Base-by-base conservation (phyloP, 345 rosid species). In the Ceriops decandra region DNA sequence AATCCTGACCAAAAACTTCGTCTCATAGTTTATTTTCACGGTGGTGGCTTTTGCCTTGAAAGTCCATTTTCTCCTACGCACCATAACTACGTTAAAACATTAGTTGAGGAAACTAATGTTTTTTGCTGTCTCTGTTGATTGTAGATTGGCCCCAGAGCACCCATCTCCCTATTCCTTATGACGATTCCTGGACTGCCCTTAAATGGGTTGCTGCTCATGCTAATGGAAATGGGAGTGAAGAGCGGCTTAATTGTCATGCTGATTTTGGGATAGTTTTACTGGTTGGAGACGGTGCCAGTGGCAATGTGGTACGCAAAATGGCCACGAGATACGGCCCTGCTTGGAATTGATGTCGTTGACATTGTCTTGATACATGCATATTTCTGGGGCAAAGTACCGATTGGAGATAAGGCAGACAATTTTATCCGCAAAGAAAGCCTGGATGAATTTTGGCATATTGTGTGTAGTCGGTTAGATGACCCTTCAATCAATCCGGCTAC, bases 281-380 rank as follows among this genome's bases (percentile, higher is more conserved):
- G 2, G 83, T 71, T 0, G 85, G 85, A 16, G 87, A 84, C 27
- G 76, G 80, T 7, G 85, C 83, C 0, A 84, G 85, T 2, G 84
- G 74, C 46, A 77, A 79, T 36, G 73, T 82, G 9, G 74, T 64
- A 9, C 84, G 73, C 72, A 51, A 75, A 66, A 47, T 80, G 68
- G 73, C 57, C 5, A 11, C 75, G 52, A 72, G 52, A 42, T 26
- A 5, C 16, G 68, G 77, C 0, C 42, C 2, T 67, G 2, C 28
- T 0, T 7, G 72, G 66, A 5, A 49, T 74, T 31, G 32, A 38
- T 30, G n/a, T 54, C 42, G 27, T 6, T 5, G 79, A 74, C 26
- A 20, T 46, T 27, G 71, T 75, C 42, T 19, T 75, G 7, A 42
- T 75, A 17, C 74, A 75, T 38, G 74, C 79, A 7, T 75, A 57